Base-by-base conservation (phyloP, 2,329 filamentous ascomycete species). In the Paecilomyces formosus region DNA sequence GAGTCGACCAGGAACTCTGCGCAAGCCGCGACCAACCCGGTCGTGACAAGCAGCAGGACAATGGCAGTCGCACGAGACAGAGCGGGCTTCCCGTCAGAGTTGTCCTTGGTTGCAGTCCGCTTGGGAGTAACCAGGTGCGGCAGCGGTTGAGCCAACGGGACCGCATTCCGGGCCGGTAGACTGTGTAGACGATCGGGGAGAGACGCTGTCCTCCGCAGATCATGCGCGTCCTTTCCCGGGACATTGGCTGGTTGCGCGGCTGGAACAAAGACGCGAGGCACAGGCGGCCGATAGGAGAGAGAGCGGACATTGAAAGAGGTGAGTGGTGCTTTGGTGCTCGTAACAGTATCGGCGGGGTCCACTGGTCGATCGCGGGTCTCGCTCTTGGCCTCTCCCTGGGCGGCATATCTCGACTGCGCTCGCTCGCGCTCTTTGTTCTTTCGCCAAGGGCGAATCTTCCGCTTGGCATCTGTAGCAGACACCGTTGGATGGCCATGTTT, bases 131-230 rank as follows among this genome's bases (percentile, higher is more conserved):
- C 65, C 60, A 57, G 58, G 61, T 61, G 65, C 53, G 62, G 65
- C 26, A 62, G 65, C 50, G 57, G 70, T 61, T 60, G 68, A 58
- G 57, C 61, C 61, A 59, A 65, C 1, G 62, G 58, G 21, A 57
- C 58, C 33, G 57, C 28, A 45, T 54, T 50, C 56, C 57, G 50
- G 58, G 60, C 57, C n/a, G 51, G 56, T 4, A 67, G 65, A 15
- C 65, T 68, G 59, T 82, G 84, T 8, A 90, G 80, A 18, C 87
- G 82, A 65, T 88, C 87, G 0, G 89, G 89, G 2, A 92, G 80
- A 0, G 89, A 92, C 69, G 84, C 90, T 21, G 88, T 89, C 57
- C 89, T 82, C 58, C 88, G 86, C 56, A 90, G 85, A n/a, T 84
- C 83, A 63, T 51, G 85, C 78, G 11, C 79, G 77, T 2, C 82